Conservation (phyloP, 148 eudicot genomes). For the Nyssa sinensis region DNA sequence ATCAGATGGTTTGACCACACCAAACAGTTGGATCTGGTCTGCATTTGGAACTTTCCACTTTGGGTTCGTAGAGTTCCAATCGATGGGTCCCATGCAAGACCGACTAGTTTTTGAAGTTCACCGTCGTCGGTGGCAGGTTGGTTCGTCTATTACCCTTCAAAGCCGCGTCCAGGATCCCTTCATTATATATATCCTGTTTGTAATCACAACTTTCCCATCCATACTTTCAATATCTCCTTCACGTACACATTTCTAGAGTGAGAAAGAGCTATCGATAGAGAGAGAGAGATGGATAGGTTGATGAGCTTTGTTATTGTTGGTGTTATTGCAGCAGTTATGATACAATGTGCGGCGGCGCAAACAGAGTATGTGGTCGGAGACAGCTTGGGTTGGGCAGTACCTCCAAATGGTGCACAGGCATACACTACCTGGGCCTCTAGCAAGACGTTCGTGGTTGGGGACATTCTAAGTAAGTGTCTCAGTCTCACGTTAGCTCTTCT, state of each 20-base stretch:
- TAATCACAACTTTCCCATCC: background rate
- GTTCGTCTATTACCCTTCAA: background rate
- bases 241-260: background rate
- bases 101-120: no score
- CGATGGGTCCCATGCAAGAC: background rate
- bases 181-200: background rate
- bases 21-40: background rate
- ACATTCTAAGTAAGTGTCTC: background rate
- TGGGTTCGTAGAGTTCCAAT: background rate
- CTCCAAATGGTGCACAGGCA: background rate
- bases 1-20: no score
- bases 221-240: background rate
- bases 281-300: background rate
- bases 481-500: no score
- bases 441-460: background rate
- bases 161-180: background rate
- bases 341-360: background rate
- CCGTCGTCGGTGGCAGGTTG: background rate
- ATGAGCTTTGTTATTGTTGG: constrained; percentile 2
- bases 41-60: background rate
- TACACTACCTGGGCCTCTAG: background rate
- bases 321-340: background rate
- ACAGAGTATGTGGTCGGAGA: background rate
- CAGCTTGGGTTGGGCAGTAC: background rate
- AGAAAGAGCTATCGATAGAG: background rate